Base-by-base conservation (phyloP, 352 stramenopile species). In the Phytophthora foliorum region DNA sequence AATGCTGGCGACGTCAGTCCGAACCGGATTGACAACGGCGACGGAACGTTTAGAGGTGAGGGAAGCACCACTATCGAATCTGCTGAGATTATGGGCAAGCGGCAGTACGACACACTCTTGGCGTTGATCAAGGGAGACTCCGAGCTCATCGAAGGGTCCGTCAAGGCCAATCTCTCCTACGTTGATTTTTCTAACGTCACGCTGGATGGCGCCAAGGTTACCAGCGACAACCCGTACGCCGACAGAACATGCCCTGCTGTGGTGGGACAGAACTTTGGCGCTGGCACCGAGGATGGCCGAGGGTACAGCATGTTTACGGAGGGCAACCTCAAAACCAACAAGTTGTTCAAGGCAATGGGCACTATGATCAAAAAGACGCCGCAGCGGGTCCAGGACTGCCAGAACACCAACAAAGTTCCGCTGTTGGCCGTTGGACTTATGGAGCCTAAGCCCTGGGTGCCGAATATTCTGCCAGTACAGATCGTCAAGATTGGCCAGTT, bases 401-500 rank as follows among this genome's bases (percentile, higher is more conserved):
- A 89, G 34, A 60, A 55, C 13, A 22, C 53, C 24, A 72, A 85
- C 51, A 89, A 87, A 27, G 60, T 80, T 0, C 73, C 70, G 16
- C 24, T 89, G 31, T 25, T 89, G 1, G 73, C 78, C 0, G 67
- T 75, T 11, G 81, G 78, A 0, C 56, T 86, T n/a, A 82, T 86
- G 63, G 67, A 74, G 36, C 79, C 77, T 0, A 61, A 70, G 29
- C 75, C 74, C 2, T 89, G 77, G 78, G 63, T 73, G 48, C 82
- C 84, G 0, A 70, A 58, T 5, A 67, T 90, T n/a, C 48, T 92
- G 10, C 80, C 82, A 2, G 69, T 92, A 6, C 82, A 91, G 31
- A 61, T 91, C 5, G 63, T 88, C 34, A 78, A 84, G 39, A 57
- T 92, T 27, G 84, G 82, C 6, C 77, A 86, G 34, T 73, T 92